Conservation (phyloP, 129 eudicot species). For the Centaurea solstitialis region DNA sequence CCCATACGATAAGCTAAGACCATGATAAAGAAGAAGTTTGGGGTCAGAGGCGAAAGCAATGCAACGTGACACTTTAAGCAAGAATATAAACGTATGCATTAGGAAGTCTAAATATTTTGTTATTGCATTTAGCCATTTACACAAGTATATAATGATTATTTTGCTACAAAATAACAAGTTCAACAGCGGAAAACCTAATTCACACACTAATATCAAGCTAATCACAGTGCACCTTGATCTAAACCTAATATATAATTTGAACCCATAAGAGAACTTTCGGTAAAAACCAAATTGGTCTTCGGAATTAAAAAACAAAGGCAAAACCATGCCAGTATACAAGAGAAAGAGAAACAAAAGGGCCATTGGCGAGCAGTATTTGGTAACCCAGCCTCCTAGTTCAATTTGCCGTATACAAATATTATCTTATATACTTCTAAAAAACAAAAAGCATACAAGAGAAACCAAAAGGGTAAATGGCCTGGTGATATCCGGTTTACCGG, state of each 20-base stretch:
- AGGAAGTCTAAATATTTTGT: no score
- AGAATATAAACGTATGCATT: background rate
- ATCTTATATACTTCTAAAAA: background rate
- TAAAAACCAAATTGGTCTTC: background rate
- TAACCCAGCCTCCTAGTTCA: background rate
- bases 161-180: background rate
- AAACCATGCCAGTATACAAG: no score
- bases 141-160: background rate
- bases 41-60: slow-evolving; percentile 3
- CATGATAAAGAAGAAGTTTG: slow-evolving; percentile 3
- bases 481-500: background rate
- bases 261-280: background rate
- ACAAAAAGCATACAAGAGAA: background rate
- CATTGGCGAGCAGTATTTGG: no score
- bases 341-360: no score
- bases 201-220: background rate
- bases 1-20: slow-evolving; percentile 96
- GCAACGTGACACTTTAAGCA: background rate
- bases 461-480: background rate
- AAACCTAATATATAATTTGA: background rate
- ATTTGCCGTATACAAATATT: no score
- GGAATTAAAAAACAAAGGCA: background rate
- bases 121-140: background rate
- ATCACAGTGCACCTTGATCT: background rate
- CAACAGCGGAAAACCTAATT: background rate